Base-by-base conservation (phyloP, 495 filamentous ascomycete species). In the Xylaria flabelliformis region DNA sequence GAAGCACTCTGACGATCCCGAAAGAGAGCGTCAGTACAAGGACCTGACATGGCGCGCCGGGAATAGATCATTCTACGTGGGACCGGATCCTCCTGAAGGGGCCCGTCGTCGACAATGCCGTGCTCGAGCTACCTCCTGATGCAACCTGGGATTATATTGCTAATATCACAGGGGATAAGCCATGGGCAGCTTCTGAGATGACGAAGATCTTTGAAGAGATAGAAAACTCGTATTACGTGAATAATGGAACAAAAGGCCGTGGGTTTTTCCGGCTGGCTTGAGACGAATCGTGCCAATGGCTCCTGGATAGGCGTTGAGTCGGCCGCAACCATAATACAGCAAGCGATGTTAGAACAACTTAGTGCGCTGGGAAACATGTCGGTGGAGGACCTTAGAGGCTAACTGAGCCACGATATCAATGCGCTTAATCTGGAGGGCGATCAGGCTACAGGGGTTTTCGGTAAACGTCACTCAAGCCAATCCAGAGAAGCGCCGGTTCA, bases 171-270 rank as follows among this genome's bases (percentile, higher is more conserved):
- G 81, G 80, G 10, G 83, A 85, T 61, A 61, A 69, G 0, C 78
- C 75, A 5, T 85, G 83, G 83, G 73, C 72, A 32, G 76, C 76
- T 39, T 44, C 76, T n/a, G 74, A 80, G 63, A 83, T 84, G 82
- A 73, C 77, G 10, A 77, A 79, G 72, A 75, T 81, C 46, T 79
- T 79, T 36, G 69, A 70, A 24, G 72, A 75, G 41, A 82, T 84
- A 46, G 81, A 84, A 44, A 80, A 76, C 44, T 83, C 80, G 56
- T 59, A 82, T 32, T 85, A 84, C 53, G 64, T 83, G 3, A 72
- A 76, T 1, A 62, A 74, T 15, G 76, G 75, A 0, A 78, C 80
- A 24, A 64, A 75, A 0, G 80, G 77, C 19, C 84, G 85, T 36
- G 84, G 84, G 36, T 85, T 83, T 74, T 74, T 70, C 75, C 15